phyloP scores from a whole-genome alignment of 1,139 yeast species.

The Yamadazyma diospyri region DNA sequence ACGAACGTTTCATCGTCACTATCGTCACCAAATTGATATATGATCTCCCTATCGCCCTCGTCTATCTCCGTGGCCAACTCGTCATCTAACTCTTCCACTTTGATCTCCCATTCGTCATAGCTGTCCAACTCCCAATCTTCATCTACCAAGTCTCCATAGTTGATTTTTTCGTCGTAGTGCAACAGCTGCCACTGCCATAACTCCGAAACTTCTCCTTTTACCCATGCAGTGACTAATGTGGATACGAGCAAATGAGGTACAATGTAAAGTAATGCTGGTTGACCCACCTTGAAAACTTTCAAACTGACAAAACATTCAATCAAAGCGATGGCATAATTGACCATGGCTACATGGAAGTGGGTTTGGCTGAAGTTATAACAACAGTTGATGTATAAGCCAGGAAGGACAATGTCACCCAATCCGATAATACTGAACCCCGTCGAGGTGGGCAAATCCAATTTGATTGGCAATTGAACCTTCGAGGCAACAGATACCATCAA shows the following conservation, averaged over 20 bases:
- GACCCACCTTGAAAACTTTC: constrained; percentile 43
- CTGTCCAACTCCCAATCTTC: constrained; percentile 18
- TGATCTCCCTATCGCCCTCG: constrained; percentile 9
- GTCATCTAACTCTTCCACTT: constrained; percentile 13
- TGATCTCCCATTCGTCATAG: constrained; percentile 17
- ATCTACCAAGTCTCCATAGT: constrained; percentile 16
- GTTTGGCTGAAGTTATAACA: constrained; percentile 46
- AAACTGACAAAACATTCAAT: constrained; percentile 38
- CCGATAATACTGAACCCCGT: constrained; percentile 38
- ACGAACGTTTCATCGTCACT: constrained; percentile 19
- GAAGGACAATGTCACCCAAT: constrained; percentile 59
- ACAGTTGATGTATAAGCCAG: constrained; percentile 49
- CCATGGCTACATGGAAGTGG: constrained; percentile 42
- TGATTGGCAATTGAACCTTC: constrained; percentile 52
- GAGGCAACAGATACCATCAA: constrained; percentile 65
- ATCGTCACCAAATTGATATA: constrained; percentile 12
- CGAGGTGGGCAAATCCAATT: constrained; percentile 44
- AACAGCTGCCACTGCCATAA: constrained; percentile 28
- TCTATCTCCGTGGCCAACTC: constrained; percentile 20
- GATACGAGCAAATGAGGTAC: constrained; percentile 44
- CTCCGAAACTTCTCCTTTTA: constrained; percentile 33
- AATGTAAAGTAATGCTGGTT: constrained; percentile 65
- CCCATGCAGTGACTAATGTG: constrained; percentile 22
- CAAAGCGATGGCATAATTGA: constrained; percentile 46
- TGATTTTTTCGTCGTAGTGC: constrained; percentile 14